phyloP scores from a whole-genome alignment of 345 rosid genomes.

The Salix purpurea region DNA sequence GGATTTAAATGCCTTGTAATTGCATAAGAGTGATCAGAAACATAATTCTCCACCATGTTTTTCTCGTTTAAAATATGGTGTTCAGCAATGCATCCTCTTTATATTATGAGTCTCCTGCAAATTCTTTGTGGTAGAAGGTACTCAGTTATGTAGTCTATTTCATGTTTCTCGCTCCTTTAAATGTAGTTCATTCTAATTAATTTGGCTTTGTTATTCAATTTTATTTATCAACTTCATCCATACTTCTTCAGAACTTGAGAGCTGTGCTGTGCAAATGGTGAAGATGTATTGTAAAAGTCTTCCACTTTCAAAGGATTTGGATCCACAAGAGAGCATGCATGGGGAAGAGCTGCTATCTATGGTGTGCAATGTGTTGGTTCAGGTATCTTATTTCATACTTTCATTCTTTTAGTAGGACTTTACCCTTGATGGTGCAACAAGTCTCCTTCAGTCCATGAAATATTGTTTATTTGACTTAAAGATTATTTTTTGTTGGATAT shows the following conservation, averaged over 20 bases:
- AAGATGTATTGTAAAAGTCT: conserved; percentile 70
- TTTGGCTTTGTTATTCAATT: neutral
- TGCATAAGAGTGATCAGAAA: neutral
- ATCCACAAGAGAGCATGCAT: conserved; percentile 85
- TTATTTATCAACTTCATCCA: conserved; percentile 11
- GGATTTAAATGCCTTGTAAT: neutral
- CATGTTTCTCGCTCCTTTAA: neutral
- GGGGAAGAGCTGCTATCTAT: conserved; percentile 88
- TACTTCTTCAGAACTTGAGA: conserved; percentile 55
- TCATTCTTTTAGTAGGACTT: too few relatives aligned
- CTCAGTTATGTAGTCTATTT: neutral
- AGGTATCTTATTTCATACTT: conserved; percentile 44
- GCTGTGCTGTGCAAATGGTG: conserved; percentile 51
- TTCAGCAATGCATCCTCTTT: neutral
- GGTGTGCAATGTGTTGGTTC: conserved; percentile 70
- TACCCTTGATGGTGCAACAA: neutral
- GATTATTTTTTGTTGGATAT: too few relatives aligned
- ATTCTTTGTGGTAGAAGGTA: neutral
- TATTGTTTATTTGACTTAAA: too few relatives aligned
- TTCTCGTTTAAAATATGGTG: neutral
- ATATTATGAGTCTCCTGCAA: neutral
- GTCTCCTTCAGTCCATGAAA: neutral
- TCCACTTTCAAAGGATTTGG: conserved; percentile 83
- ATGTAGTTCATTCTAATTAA: neutral
- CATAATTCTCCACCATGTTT: neutral